Conservation (phyloP, 177 flowering plant species). For the Vitis hybrid region DNA sequence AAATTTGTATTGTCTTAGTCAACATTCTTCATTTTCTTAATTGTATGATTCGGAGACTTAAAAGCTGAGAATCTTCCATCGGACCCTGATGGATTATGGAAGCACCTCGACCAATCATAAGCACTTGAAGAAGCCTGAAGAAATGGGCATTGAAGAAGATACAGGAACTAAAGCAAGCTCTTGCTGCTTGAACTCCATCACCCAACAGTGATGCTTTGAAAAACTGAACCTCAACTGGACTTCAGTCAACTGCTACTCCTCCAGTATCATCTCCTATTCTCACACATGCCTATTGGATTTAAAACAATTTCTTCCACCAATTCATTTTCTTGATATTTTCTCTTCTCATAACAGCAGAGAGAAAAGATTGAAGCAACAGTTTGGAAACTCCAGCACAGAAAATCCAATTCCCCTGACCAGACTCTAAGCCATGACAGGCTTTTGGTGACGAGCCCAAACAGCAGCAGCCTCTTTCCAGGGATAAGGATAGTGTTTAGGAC, state of each 20-base stretch:
- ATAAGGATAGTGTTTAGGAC: conserved; percentile 47
- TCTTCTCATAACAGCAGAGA: conserved; percentile 28
- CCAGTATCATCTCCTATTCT: conserved; percentile 30
- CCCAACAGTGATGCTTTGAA: conserved; percentile 48
- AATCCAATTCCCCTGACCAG: conserved; percentile 38
- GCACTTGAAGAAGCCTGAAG: too few species aligned
- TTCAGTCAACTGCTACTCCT: conserved; percentile 22
- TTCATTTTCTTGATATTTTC: background rate
- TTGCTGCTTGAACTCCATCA: conserved; percentile 65
- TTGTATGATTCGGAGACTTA: too few species aligned
- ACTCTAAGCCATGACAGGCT: conserved; percentile 64
- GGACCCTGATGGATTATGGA: too few species aligned
- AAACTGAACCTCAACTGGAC: conserved; percentile 35
- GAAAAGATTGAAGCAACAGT: conserved; percentile 57
- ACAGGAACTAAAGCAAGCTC: conserved; percentile 80
- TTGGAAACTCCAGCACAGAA: conserved; percentile 59
- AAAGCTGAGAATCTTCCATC: too few species aligned
- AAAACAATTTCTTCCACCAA: too few species aligned
- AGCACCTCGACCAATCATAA: too few species aligned
- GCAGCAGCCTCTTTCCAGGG: conserved; percentile 24
- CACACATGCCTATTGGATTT: background rate
- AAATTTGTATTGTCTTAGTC: too few species aligned
- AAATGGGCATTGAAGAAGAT: conserved; percentile 43
- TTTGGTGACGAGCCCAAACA: conserved; percentile 44
- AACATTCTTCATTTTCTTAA: too few species aligned